Evolutionary conservation across 2,329 filamentous ascomycete genomes (phyloP).

Genomic region (Cryphonectria parasitica): DNA sequence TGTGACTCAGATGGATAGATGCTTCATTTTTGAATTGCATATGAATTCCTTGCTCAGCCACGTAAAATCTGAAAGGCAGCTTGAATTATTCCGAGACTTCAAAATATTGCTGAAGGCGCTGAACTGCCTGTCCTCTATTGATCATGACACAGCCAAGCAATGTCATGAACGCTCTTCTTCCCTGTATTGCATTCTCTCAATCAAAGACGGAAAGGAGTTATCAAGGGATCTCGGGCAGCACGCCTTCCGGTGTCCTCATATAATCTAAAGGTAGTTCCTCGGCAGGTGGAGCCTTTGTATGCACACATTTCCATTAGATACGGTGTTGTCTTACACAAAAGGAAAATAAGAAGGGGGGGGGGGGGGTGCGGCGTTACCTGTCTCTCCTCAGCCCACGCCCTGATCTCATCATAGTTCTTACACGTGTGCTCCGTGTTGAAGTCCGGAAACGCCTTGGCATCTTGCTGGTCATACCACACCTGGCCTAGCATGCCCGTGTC

Average conservation of each 20-base stretch:
- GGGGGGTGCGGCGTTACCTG: slow-evolving; percentile 45
- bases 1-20: too few species aligned
- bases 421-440: slow-evolving; percentile 65
- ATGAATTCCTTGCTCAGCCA: too few species aligned
- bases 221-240: background rate
- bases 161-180: too few species aligned
- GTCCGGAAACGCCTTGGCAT: slow-evolving; percentile 59
- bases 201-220: too few species aligned
- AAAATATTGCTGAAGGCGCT: too few species aligned
- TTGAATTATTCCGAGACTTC: too few species aligned
- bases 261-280: slow-evolving; percentile 15
- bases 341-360: background rate
- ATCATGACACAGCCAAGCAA: too few species aligned
- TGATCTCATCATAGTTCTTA: slow-evolving; percentile 39
- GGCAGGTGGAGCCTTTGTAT: background rate
- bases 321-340: background rate
- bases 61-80: too few species aligned
- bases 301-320: background rate
- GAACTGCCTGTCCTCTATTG: too few species aligned
- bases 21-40: too few species aligned
- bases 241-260: slow-evolving; percentile 11
- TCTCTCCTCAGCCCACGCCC: slow-evolving; percentile 54
- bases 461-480: slow-evolving; percentile 56
- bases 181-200: too few species aligned
- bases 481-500: slow-evolving; percentile 65